Evolutionary conservation across 495 filamentous ascomycete genomes (phyloP).

Genomic region (Penicillium waksmanii): DNA sequence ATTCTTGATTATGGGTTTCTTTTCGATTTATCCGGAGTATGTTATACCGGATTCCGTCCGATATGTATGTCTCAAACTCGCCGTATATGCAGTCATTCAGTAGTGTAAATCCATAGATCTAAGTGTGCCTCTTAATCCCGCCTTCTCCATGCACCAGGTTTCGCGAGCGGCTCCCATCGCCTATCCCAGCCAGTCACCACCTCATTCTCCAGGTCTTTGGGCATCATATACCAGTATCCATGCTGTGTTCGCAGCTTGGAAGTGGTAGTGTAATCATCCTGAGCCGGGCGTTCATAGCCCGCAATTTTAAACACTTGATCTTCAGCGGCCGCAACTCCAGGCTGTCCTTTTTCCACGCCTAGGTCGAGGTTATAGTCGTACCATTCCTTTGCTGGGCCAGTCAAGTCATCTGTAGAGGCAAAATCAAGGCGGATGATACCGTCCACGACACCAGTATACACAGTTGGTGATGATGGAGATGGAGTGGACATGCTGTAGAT

Average conservation of each 20-base stretch:
- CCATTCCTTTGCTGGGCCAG: slow-evolving; percentile 36
- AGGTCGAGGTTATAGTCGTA: slow-evolving; percentile 35
- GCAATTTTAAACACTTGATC: slow-evolving; percentile 34
- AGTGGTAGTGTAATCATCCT: slow-evolving; percentile 34
- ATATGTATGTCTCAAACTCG: too few species aligned
- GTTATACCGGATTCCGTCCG: too few species aligned
- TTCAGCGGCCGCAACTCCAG: slow-evolving; percentile 4
- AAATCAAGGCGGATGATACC: slow-evolving; percentile 58
- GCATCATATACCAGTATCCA: slow-evolving; percentile 25
- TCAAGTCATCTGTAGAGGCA: slow-evolving; percentile 49
- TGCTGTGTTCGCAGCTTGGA: slow-evolving; percentile 44
- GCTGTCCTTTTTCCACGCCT: slow-evolving; percentile 10
- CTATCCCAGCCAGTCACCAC: slow-evolving; percentile 42
- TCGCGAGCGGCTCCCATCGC: slow-evolving; percentile 38
- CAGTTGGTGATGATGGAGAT: slow-evolving; percentile 54
- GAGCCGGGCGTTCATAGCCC: slow-evolving; percentile 47
- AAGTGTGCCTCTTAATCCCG: slow-evolving; percentile 8
- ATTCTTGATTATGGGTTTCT: too few species aligned
- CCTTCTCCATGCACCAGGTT: slow-evolving; percentile 42
- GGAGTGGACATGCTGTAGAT: slow-evolving; percentile 64
- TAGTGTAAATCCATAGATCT: not conserved
- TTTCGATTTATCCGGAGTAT: too few species aligned
- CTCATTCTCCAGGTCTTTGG: slow-evolving; percentile 25
- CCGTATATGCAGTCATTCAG: too few species aligned
- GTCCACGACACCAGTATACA: slow-evolving; percentile 62